These are phyloP conservation scores for Ambrosia trifida DNA, from an alignment of 129 eudicot species.

Conservation along the genomic window DNA sequence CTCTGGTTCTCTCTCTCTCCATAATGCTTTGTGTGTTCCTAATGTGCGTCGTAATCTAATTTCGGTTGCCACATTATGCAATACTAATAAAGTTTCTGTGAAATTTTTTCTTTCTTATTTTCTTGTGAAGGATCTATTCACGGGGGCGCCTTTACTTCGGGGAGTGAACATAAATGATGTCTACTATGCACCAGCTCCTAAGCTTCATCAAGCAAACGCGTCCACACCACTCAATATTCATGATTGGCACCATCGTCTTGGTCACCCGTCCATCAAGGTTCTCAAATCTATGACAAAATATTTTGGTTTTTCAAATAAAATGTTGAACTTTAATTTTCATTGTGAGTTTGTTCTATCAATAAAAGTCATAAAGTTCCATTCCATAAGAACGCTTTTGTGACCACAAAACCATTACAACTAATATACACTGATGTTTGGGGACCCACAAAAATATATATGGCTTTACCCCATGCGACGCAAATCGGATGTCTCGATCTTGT, in stretches of 20 bases:
- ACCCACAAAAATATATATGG: not conserved
- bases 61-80: no score
- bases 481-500: no score
- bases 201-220: not conserved
- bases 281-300: conserved; percentile 1
- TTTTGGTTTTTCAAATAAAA: not conserved
- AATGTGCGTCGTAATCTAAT: not conserved
- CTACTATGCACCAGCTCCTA: not conserved
- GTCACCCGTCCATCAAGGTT: conserved; percentile 8
- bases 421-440: not conserved
- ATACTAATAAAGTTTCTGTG: no score
- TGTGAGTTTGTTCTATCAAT: not conserved
- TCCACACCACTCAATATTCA: not conserved
- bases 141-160: not conserved
- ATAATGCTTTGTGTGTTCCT: not conserved
- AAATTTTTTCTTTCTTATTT: not conserved
- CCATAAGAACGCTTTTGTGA: not conserved
- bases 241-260: conserved; percentile 20
- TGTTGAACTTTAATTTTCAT: not conserved
- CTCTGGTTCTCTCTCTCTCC: not conserved
- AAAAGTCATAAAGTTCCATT: not conserved
- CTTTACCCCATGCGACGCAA: no score
- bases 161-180: conserved; percentile 10
- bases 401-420: not conserved
- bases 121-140: conserved; percentile 23